phyloP scores from a whole-genome alignment of 106 monocot genomes.

The Dendrobium catenatum region DNA sequence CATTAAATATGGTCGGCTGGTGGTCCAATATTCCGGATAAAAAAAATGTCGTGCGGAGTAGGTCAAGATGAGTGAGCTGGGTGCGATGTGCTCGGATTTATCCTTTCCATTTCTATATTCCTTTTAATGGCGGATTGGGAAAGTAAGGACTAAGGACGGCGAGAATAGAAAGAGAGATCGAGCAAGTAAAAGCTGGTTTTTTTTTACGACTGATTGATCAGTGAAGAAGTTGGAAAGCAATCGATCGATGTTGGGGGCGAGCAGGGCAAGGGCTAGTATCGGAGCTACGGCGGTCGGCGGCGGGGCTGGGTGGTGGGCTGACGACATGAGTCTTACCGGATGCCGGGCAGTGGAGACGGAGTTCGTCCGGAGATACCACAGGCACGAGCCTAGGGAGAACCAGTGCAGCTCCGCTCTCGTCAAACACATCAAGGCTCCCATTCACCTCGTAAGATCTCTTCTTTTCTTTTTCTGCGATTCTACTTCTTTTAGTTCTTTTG shows the following conservation, averaged over 20 bases:
- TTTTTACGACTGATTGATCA: background rate
- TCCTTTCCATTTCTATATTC: background rate
- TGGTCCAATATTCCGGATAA: background rate
- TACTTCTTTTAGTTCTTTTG: background rate
- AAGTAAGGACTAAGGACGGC: background rate
- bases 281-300: background rate
- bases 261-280: background rate
- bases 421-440: constrained; percentile 47
- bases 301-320: background rate
- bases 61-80: background rate
- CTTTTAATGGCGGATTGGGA: background rate
- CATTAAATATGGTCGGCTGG: background rate
- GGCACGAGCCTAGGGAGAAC: constrained; percentile 28
- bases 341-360: constrained; percentile 24
- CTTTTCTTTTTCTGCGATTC: background rate
- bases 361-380: constrained; percentile 32
- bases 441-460: constrained; percentile 30
- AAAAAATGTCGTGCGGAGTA: background rate
- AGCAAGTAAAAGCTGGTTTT: background rate
- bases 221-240: background rate
- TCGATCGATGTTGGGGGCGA: background rate
- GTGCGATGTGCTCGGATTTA: background rate
- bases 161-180: background rate
- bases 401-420: constrained; percentile 51
- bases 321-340: constrained; percentile 1